Evolutionary conservation across 805 yeast genomes (phyloP).

Genomic region (Metschnikowia shivogae): DNA sequence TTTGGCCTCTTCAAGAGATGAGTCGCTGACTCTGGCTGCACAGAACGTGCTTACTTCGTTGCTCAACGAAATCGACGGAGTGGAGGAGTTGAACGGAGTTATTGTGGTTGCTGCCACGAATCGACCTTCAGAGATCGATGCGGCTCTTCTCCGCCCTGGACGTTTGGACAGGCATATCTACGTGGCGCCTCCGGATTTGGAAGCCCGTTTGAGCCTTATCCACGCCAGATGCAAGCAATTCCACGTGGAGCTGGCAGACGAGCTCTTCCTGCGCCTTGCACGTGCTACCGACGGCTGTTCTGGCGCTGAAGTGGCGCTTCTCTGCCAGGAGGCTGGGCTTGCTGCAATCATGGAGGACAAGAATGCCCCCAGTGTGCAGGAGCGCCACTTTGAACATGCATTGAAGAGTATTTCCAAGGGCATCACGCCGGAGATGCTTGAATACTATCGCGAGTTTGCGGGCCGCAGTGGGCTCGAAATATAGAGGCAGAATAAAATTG

Average conservation of each 20-base stretch:
- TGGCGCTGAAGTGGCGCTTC: constrained; percentile 90
- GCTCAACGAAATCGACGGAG: constrained; percentile 94
- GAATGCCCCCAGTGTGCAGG: constrained; percentile 49
- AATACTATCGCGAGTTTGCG: constrained; percentile 61
- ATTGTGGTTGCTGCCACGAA: constrained; percentile 95
- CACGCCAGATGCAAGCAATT: constrained; percentile 66
- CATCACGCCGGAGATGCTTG: constrained; percentile 81
- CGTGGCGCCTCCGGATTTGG: constrained; percentile 85
- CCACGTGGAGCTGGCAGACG: constrained; percentile 39
- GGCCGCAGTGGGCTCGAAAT: constrained; percentile 32
- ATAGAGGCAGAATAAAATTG: neutral
- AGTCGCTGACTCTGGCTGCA: constrained; percentile 60
- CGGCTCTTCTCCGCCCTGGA: constrained; percentile 93
- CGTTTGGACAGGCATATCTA: constrained; percentile 89
- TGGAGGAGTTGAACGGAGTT: constrained; percentile 90
- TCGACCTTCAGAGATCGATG: constrained; percentile 87
- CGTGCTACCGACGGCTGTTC: constrained; percentile 81
- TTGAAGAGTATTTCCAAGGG: constrained; percentile 65
- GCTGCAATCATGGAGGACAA: constrained; percentile 84
- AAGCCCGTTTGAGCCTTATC: constrained; percentile 76
- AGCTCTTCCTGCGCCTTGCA: constrained; percentile 53
- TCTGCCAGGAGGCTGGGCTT: constrained; percentile 94
- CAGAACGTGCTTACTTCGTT: constrained; percentile 86
- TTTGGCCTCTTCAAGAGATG: constrained; percentile 70
- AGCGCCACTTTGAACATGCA: constrained; percentile 70